Evolutionary conservation across 176 grass and related monocot genomes (phyloP).

Genomic region (Musa itinerans): DNA sequence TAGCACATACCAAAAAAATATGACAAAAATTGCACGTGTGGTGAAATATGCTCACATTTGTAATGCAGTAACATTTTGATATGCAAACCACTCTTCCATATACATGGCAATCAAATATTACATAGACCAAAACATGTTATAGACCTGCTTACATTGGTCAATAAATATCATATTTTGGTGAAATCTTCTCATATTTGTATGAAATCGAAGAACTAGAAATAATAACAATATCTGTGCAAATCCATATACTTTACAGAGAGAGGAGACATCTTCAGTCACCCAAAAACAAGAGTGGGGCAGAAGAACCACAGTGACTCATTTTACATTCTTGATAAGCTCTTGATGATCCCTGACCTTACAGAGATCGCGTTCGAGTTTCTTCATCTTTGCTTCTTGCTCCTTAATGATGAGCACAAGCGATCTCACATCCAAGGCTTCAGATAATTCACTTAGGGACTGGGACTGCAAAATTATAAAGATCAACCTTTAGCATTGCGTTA

Average conservation of each 20-base stretch:
- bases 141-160: no score
- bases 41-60: no score
- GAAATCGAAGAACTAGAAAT: no score
- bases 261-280: not conserved
- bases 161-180: no score
- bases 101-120: no score
- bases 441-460: conserved; percentile 49
- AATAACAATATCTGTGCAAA: no score
- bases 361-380: conserved; percentile 45
- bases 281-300: not conserved
- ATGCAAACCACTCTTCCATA: no score
- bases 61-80: no score
- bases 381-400: conserved; percentile 74
- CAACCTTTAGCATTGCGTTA: not conserved
- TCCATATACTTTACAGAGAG: not conserved
- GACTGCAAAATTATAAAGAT: conserved; percentile 35
- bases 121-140: no score
- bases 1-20: no score
- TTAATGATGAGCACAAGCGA: conserved; percentile 47
- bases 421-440: conserved; percentile 62
- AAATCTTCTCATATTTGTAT: no score
- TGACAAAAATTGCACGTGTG: no score
- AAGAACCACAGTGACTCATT: not conserved
- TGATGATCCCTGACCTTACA: conserved; percentile 5
- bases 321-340: not conserved